Conservation (phyloP, 2,329 filamentous ascomycete genomes). For the Diaporthe sp. region DNA sequence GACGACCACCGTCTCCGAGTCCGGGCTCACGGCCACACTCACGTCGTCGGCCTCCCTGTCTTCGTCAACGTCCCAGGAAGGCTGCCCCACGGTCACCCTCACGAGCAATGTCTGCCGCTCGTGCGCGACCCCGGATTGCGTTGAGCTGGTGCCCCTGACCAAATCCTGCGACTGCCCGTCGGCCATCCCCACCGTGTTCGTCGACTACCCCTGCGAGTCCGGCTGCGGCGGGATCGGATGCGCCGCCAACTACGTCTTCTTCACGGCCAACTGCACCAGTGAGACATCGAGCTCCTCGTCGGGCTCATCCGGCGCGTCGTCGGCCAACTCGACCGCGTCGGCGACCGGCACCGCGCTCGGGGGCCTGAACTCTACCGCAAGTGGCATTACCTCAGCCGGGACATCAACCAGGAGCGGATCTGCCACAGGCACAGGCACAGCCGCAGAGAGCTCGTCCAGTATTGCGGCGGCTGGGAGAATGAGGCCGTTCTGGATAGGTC, state of each 20-base stretch:
- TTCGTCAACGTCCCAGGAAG: constrained; percentile 4
- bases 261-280: constrained; percentile 35
- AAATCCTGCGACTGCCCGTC: constrained; percentile 43
- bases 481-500: constrained; percentile 34
- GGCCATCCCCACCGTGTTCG: constrained; percentile 38
- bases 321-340: constrained; percentile 18
- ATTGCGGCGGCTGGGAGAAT: constrained; percentile 31
- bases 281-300: not conserved
- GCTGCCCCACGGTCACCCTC: constrained; percentile 44
- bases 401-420: constrained; percentile 27
- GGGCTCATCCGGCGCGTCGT: not conserved
- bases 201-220: constrained; percentile 42
- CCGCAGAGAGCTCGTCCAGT: constrained; percentile 29
- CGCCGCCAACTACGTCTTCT: constrained; percentile 39
- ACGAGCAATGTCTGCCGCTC: constrained; percentile 42
- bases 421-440: constrained; percentile 16
- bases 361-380: constrained; percentile 15
- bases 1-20: constrained; percentile 11
- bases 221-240: constrained; percentile 42
- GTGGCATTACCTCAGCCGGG: not conserved
- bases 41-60: constrained; percentile 3
- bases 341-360: constrained; percentile 5
- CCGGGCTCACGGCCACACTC: not conserved
- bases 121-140: constrained; percentile 41
- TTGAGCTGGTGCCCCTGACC: constrained; percentile 42